phyloP scores from a whole-genome alignment of 495 filamentous ascomycete genomes.

The Trichoderma erinaceum region DNA sequence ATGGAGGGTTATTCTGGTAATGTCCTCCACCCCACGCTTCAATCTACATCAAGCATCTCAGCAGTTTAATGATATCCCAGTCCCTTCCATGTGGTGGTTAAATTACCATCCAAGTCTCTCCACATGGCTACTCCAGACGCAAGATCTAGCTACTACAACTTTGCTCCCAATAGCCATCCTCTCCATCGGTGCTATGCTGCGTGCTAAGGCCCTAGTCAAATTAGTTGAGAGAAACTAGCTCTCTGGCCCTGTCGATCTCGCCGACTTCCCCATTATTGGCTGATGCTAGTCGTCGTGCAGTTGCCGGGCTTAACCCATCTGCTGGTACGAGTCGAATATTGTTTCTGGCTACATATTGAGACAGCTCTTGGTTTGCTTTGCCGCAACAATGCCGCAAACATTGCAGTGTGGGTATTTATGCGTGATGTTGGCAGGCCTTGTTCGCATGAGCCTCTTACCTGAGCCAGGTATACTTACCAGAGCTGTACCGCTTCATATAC shows the following conservation, averaged over 20 bases:
- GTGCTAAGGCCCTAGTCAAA: background rate
- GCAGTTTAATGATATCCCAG: no score
- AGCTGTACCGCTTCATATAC: no score
- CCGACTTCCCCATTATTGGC: background rate
- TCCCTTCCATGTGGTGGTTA: background rate
- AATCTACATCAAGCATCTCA: no score
- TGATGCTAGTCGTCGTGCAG: no score
- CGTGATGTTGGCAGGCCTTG: background rate
- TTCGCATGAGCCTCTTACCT: background rate
- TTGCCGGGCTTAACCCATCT: no score
- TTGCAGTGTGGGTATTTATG: background rate
- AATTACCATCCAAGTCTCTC: background rate
- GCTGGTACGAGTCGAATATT: background rate
- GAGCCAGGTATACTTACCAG: no score
- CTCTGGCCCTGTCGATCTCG: constrained; percentile 4
- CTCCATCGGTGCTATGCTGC: background rate
- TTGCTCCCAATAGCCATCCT: background rate
- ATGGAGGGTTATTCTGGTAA: no score
- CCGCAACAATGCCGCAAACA: background rate
- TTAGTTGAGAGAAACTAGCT: background rate
- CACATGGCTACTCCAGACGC: background rate
- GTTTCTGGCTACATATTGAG: no score
- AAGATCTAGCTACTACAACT: background rate
- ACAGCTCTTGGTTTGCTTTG: background rate
- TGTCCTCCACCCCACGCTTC: no score